A percentile compares a stretch with the other conserved stretches of the same genome.
These are phyloP conservation scores for Monosporascus sp. DNA, from an alignment of 2,329 filamentous ascomycete genomes.

Conservation along the genomic window DNA sequence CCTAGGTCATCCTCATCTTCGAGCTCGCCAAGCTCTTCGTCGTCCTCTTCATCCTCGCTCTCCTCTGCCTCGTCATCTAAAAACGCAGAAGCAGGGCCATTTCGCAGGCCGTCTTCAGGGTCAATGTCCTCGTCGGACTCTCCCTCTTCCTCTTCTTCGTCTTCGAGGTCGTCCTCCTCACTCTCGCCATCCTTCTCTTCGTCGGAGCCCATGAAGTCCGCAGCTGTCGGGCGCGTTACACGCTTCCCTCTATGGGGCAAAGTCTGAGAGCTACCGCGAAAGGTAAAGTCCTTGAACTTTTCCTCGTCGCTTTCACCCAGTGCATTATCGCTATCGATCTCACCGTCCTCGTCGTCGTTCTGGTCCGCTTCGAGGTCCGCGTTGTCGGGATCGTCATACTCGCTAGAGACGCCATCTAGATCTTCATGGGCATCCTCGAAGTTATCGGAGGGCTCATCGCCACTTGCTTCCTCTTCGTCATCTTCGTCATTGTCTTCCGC, in stretches of 20 bases:
- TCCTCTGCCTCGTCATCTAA: slow-evolving; percentile 22
- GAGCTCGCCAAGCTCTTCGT: slow-evolving; percentile 17
- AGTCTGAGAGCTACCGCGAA: slow-evolving; percentile 53
- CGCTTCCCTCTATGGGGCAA: slow-evolving; percentile 26
- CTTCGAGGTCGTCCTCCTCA: slow-evolving; percentile 31
- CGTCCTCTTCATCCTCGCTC: slow-evolving; percentile 24
- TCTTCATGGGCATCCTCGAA: slow-evolving; percentile 25
- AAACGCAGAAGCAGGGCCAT: slow-evolving; percentile 5
- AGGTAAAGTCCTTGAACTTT: slow-evolving; percentile 67
- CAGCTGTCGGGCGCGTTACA: slow-evolving; percentile 42
- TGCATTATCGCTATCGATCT: slow-evolving; percentile 62
- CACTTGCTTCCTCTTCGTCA: slow-evolving; percentile 39
- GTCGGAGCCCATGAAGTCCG: slow-evolving; percentile 49
- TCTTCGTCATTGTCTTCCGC: slow-evolving; percentile 33
- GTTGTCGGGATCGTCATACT: slow-evolving; percentile 51
- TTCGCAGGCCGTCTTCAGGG: slow-evolving; percentile 8
- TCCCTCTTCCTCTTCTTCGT: slow-evolving; percentile 28
- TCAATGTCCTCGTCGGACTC: slow-evolving; percentile 29
- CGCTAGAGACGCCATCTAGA: slow-evolving; percentile 21
- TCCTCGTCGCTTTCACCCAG: slow-evolving; percentile 83
- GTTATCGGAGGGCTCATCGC: slow-evolving; percentile 28
- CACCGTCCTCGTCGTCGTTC: slow-evolving; percentile 42
- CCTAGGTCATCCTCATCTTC: slow-evolving; percentile 34
- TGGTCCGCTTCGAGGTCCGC: slow-evolving; percentile 49
- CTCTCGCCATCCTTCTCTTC: slow-evolving; percentile 33